Evolutionary conservation across 2,329 filamentous ascomycete genomes (phyloP).

Genomic region (Epichloe coenophiala): DNA sequence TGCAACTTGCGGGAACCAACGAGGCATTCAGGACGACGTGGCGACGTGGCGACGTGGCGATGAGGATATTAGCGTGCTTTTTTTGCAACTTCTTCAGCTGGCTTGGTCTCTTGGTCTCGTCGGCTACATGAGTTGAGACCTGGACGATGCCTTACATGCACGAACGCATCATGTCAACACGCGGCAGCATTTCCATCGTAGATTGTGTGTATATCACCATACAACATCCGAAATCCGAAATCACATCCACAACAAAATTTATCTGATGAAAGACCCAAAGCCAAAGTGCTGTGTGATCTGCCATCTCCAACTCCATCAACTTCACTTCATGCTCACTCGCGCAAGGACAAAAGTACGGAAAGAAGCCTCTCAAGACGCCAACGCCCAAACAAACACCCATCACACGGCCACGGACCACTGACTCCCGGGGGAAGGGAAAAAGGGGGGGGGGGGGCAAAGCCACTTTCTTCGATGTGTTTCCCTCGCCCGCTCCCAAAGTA

Average conservation of each 20-base stretch:
- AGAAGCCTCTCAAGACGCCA: constrained; percentile 15
- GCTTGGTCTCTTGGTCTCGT: not conserved
- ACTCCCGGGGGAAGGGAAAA: not conserved
- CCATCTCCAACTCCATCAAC: constrained; percentile 1
- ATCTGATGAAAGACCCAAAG: not conserved
- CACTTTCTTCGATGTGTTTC: not conserved
- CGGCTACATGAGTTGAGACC: no score
- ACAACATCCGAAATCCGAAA: not conserved
- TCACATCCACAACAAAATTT: not conserved
- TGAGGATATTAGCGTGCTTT: not conserved
- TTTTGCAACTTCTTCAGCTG: not conserved
- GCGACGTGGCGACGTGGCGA: not conserved
- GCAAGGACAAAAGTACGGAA: not conserved
- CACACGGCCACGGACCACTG: constrained; percentile 8
- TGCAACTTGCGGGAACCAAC: not conserved
- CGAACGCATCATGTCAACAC: no score
- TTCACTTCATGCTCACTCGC: not conserved
- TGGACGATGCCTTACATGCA: no score
- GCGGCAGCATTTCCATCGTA: not conserved
- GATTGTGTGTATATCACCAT: constrained; percentile 1
- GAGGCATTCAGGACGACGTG: not conserved
- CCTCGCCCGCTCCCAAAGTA: constrained; percentile 1
- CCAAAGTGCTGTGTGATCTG: not conserved
- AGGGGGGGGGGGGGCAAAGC: no score
- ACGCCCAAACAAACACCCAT: constrained; percentile 19